Evolutionary conservation across 1,284 basidiomycete genomes (phyloP).

Genomic region (Cystobasidium sp.): DNA sequence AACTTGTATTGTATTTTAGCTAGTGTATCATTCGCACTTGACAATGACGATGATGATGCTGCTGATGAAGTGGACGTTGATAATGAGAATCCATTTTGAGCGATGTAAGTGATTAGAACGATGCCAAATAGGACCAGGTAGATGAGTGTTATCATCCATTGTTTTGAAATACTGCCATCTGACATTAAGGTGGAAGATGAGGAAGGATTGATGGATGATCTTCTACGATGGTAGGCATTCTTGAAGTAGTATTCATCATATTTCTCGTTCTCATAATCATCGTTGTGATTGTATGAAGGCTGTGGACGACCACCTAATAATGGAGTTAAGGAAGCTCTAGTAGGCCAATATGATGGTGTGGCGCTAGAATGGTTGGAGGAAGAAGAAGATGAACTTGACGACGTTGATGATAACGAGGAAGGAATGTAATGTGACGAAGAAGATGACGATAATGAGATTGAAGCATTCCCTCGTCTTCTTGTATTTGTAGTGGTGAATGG

Average conservation of each 20-base stretch:
- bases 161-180: not conserved
- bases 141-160: not conserved
- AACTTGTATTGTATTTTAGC: not conserved
- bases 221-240: not conserved
- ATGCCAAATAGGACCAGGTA: constrained; percentile 3
- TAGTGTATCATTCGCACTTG: not conserved
- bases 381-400: not conserved
- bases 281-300: not conserved
- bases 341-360: not conserved
- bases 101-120: constrained; percentile 8
- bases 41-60: too few relatives aligned
- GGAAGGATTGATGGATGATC: not conserved
- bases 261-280: not conserved
- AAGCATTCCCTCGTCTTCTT: constrained; percentile 2
- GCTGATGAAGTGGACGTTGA: not conserved
- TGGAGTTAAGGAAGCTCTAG: constrained; percentile 10
- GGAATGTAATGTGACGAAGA: too few relatives aligned
- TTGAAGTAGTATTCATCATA: not conserved
- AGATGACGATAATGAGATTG: not conserved
- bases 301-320: not conserved
- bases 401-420: too few relatives aligned
- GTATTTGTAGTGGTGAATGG: not conserved
- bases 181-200: not conserved
- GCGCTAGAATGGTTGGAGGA: not conserved
- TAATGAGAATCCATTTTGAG: not conserved